These are phyloP conservation scores for Elongisporangium prolatum DNA, from an alignment of 352 stramenopile genomes.

Conservation along the genomic window DNA sequence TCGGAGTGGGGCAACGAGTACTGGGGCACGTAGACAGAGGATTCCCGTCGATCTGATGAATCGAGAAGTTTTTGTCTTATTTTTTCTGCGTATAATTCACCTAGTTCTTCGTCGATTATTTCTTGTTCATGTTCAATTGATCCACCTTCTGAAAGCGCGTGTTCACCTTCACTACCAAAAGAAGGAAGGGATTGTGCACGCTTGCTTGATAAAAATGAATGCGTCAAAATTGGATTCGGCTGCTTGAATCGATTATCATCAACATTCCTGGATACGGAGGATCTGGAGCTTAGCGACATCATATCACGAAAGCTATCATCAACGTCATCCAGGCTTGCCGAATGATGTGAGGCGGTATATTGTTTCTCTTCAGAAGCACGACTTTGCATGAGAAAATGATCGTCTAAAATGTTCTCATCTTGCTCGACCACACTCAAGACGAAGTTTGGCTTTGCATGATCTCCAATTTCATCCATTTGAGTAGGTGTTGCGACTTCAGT, in stretches of 20 bases:
- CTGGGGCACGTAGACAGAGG: constrained; percentile 21
- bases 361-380: neutral
- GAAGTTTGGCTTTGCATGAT: neutral
- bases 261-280: neutral
- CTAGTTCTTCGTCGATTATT: neutral
- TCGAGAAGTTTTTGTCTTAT: constrained; percentile 14
- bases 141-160: neutral
- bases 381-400: neutral
- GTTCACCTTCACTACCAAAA: neutral
- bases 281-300: neutral
- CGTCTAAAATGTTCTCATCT: neutral
- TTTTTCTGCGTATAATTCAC: constrained; percentile 14
- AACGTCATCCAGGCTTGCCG: neutral
- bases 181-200: neutral
- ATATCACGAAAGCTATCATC: neutral
- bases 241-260: neutral
- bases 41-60: constrained; percentile 6
- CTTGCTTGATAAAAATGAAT: neutral
- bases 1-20: constrained; percentile 61
- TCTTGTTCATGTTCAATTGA: neutral
- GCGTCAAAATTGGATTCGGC: neutral
- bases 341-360: neutral
- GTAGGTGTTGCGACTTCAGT: neutral
- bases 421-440: neutral
- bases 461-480: neutral